phyloP scores from a whole-genome alignment of 129 eudicot genomes.

The Silybum marianum region DNA sequence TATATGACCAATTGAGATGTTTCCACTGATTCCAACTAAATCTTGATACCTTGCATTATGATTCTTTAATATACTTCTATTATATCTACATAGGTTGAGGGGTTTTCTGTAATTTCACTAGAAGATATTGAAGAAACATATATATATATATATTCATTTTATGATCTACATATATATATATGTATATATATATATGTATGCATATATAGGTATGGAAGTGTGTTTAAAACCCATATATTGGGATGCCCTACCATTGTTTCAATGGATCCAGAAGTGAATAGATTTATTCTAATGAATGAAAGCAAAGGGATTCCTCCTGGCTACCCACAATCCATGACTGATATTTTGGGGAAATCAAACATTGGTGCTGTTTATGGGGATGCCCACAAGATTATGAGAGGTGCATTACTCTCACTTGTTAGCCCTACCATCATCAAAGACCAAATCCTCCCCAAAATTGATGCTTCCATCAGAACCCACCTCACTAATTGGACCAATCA shows the following conservation, averaged over 20 bases:
- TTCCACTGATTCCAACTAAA: too few relatives aligned
- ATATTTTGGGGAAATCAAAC: conserved; percentile 92
- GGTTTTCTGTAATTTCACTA: background rate
- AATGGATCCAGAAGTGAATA: conserved; percentile 93
- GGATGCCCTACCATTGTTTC: conserved; percentile 96
- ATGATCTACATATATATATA: too few relatives aligned
- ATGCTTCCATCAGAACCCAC: conserved; percentile 85
- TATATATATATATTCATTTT: too few relatives aligned
- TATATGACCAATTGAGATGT: too few relatives aligned
- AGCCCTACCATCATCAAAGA: conserved; percentile 71
- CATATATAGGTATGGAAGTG: conserved; percentile 70
- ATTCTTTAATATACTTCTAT: too few relatives aligned
- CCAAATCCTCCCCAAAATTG: conserved; percentile 81
- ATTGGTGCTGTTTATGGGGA: conserved; percentile 96
- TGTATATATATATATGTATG: too few relatives aligned
- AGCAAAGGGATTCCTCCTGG: conserved; percentile 92
- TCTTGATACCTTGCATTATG: too few relatives aligned
- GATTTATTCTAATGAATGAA: conserved; percentile 80
- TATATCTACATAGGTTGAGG: background rate
- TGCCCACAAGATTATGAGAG: conserved; percentile 96
- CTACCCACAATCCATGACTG: conserved; percentile 95
- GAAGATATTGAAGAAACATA: too few relatives aligned
- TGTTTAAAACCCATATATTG: conserved; percentile 84
- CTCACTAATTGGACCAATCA: conserved; percentile 64
- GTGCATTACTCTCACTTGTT: conserved; percentile 81